These are phyloP conservation scores for Physcomitrium patens DNA, from an alignment of 225 moss, liverwort and hornwort genomes.

Conservation along the genomic window DNA sequence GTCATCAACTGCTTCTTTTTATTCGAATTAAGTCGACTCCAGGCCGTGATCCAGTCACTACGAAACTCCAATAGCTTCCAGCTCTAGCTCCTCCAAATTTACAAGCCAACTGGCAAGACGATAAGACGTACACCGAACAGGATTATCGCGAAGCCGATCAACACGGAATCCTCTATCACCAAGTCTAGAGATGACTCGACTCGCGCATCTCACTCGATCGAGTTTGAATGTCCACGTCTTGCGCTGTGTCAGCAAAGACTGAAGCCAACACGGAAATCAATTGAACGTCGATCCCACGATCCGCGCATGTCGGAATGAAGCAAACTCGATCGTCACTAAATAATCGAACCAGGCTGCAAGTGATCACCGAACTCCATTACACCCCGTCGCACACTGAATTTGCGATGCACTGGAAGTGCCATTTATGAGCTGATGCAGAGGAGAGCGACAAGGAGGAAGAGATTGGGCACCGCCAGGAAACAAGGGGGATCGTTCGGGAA, in stretches of 20 bases:
- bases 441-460: neutral
- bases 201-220: neutral
- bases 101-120: constrained; percentile 7
- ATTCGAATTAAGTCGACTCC: constrained; percentile 1
- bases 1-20: constrained; percentile 8
- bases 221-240: constrained; percentile 36
- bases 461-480: neutral
- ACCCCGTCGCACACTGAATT: too few species aligned
- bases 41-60: constrained; percentile 31
- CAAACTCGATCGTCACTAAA: too few species aligned
- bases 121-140: constrained; percentile 45
- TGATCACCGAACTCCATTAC: too few species aligned
- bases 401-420: too few species aligned
- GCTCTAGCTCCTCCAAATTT: neutral
- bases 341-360: too few species aligned
- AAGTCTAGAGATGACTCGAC: neutral
- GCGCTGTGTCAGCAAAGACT: constrained; percentile 46
- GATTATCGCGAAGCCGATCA: constrained; percentile 16
- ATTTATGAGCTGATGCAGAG: too few species aligned
- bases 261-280: constrained; percentile 26
- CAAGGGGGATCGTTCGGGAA: neutral
- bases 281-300: neutral
- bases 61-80: neutral
- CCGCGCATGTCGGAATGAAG: neutral
- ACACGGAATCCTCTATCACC: neutral